These are phyloP conservation scores for Globisporangium barbulae DNA, from an alignment of 352 stramenopile species.

Conservation along the genomic window DNA sequence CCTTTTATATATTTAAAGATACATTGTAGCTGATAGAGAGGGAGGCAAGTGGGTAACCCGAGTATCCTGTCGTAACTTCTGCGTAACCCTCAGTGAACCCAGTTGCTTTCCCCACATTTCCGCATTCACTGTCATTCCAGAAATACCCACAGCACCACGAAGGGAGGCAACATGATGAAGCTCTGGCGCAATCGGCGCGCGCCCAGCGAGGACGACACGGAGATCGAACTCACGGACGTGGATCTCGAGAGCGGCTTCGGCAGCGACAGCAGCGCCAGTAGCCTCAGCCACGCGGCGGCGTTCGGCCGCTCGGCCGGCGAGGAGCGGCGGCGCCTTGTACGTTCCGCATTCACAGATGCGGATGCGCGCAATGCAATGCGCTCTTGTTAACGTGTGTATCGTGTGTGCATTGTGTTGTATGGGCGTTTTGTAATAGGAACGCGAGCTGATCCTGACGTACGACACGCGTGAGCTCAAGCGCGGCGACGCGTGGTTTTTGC, in stretches of 20 bases:
- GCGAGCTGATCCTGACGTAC: slow-evolving; percentile 62
- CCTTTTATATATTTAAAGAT: neutral
- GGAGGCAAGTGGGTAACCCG: too few relatives aligned
- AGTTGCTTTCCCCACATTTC: neutral
- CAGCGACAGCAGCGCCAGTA: slow-evolving; percentile 7
- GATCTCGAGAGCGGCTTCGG: slow-evolving; percentile 18
- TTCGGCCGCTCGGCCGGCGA: slow-evolving; percentile 25
- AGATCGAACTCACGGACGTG: slow-evolving; percentile 22
- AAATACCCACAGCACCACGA: slow-evolving; percentile 1
- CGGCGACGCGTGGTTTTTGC: slow-evolving; percentile 74
- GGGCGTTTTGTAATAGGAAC: slow-evolving; percentile 29
- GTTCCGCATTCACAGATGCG: neutral
- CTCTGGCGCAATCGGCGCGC: slow-evolving; percentile 20
- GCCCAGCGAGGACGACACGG: slow-evolving; percentile 22
- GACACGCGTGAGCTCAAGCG: slow-evolving; percentile 62
- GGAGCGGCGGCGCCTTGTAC: slow-evolving; percentile 25
- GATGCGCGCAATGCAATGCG: neutral
- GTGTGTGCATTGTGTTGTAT: neutral
- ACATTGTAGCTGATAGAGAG: too few relatives aligned
- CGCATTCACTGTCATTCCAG: neutral
- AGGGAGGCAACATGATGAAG: slow-evolving; percentile 17
- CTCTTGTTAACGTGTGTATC: neutral
- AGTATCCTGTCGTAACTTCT: too few relatives aligned
- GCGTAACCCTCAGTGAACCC: neutral
- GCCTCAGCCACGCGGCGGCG: slow-evolving; percentile 5